Evolutionary conservation across 2,329 filamentous ascomycete species (phyloP).

Genomic region (Cyphellophora attinorum): DNA sequence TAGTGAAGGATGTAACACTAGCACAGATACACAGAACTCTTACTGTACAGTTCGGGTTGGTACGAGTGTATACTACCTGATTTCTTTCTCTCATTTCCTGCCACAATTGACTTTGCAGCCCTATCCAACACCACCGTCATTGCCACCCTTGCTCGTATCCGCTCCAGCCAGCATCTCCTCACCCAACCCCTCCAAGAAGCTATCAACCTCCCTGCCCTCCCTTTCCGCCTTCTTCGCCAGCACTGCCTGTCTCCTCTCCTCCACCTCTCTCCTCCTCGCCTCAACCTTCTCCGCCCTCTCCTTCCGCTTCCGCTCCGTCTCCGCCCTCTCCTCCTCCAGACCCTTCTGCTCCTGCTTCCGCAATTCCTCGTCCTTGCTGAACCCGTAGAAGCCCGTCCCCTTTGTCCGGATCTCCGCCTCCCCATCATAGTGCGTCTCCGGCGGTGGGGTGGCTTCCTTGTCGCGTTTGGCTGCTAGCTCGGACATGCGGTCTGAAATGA

Average conservation of each 20-base stretch:
- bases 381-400: conserved; percentile 85
- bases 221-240: not conserved
- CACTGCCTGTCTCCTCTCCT: conserved; percentile 38
- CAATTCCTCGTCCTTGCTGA: conserved; percentile 64
- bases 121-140: not conserved
- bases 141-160: not conserved
- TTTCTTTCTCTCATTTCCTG: too few species aligned
- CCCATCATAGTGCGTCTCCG: conserved; percentile 76
- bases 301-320: conserved; percentile 56
- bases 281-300: conserved; percentile 49
- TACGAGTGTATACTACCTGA: too few species aligned
- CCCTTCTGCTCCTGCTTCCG: conserved; percentile 65
- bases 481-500: conserved; percentile 59
- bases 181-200: not conserved
- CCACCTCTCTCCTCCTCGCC: conserved; percentile 52
- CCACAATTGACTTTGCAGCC: too few species aligned
- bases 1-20: too few species aligned
- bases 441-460: conserved; percentile 68
- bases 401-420: conserved; percentile 74
- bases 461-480: conserved; percentile 69
- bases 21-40: too few species aligned
- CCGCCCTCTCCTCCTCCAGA: conserved; percentile 55
- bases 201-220: conserved; percentile 1
- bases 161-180: too few species aligned
- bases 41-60: too few species aligned